Base-by-base conservation (phyloP, 352 stramenopile species). In the Discostella stelligera region DNA sequence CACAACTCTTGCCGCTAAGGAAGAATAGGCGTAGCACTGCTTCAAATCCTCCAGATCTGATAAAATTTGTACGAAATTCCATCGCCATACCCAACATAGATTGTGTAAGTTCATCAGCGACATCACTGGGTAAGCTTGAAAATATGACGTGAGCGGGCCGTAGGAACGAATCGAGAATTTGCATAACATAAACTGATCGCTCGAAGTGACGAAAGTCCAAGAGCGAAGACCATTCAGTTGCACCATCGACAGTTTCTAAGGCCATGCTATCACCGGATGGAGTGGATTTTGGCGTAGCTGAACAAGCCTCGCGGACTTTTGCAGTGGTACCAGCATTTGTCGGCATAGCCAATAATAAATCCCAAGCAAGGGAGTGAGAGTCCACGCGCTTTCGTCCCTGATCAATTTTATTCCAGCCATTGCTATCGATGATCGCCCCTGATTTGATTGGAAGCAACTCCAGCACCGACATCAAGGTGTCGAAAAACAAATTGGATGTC, bases 91-190 rank as follows among this genome's bases (percentile, higher is more conserved):
- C 30, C 14, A 49, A 23, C 59, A 89, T 88, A 58, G 80, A 39
- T 53, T 53, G 50, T n/a, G 71, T 64, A 16, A 93, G 60, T 46
- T 52, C 68, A 16, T 13, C 7, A 21, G 73, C 30, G 27, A 77
- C 49, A 52, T 80, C 60, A 13, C 52, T 3, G 4, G 65, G 69
- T 46, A 94, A 73, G 46, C 46, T 75, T 2, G 82, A 90, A 59
- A 94, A 83, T n/a, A 91, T 80, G 49, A 75, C 78, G 21, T 75
- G 62, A 16, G 89, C 77, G n/a, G 91, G 91, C 55, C 89, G 68
- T 9, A 95, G 60, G 44, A 91, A 88, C 14, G 85, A 89, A 80
- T 95, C 91, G 46, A 95, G 83, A 21, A 93, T 82, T 79, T 95
- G 83, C 63, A 95, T 88, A 7, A 92, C 86, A 63, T 95, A 95